Evolutionary conservation across 2,329 filamentous ascomycete genomes (phyloP).

Genomic region (Ophiocordyceps camponoti-leonardi): DNA sequence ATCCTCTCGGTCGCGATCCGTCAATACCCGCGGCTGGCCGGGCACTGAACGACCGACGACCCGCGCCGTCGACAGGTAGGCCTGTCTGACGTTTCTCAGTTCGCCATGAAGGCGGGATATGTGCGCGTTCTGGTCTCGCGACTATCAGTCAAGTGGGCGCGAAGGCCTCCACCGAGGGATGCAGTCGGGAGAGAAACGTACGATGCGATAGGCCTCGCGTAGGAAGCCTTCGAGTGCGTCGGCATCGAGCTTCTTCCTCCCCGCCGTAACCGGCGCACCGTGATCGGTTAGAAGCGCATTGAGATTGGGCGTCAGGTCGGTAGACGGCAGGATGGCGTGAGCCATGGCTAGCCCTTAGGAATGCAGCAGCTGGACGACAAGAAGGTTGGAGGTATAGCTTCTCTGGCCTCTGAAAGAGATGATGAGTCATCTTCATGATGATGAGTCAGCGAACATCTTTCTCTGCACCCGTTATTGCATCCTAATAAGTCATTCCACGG

Average conservation of each 20-base stretch:
- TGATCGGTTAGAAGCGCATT: slow-evolving; percentile 49
- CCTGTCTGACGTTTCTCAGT: slow-evolving; percentile 66
- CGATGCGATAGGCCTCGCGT: slow-evolving; percentile 86
- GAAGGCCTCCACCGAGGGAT: neutral
- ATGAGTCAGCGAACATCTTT: no score
- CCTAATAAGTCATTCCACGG: no score
- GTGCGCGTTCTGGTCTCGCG: slow-evolving; percentile 53
- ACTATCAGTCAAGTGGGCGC: neutral
- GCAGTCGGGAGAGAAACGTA: slow-evolving; percentile 22
- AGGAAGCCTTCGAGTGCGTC: slow-evolving; percentile 67
- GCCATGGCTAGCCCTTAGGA: slow-evolving; percentile 1
- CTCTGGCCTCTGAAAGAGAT: neutral
- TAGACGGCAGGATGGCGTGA: slow-evolving; percentile 9
- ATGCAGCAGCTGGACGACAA: no score
- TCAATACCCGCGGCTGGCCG: slow-evolving; percentile 40
- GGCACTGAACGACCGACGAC: slow-evolving; percentile 28
- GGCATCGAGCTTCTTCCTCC: slow-evolving; percentile 17
- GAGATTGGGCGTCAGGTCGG: slow-evolving; percentile 53
- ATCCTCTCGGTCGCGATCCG: slow-evolving; percentile 66
- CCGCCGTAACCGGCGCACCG: slow-evolving; percentile 29
- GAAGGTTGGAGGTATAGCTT: no score
- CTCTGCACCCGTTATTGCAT: no score
- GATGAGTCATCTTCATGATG: no score
- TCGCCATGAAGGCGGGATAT: slow-evolving; percentile 67
- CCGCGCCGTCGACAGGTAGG: slow-evolving; percentile 72